Conservation (phyloP, 2,329 filamentous ascomycete genomes). For the Diaporthe ilicicola region DNA sequence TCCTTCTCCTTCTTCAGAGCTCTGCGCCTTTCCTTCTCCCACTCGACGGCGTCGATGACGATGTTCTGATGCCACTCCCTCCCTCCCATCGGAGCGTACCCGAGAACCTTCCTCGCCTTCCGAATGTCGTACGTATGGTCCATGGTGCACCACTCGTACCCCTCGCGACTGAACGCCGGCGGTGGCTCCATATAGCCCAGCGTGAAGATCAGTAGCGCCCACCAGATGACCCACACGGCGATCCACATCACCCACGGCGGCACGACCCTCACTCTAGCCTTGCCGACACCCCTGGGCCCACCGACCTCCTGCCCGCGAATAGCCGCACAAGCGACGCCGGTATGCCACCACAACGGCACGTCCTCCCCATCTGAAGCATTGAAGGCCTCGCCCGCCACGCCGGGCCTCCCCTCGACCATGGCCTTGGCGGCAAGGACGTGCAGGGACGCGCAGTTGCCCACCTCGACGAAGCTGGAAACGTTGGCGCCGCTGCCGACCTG, state of each 20-base stretch:
- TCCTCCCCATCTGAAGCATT: slow-evolving; percentile 46
- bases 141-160: slow-evolving; percentile 37
- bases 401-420: slow-evolving; percentile 34
- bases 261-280: slow-evolving; percentile 31
- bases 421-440: slow-evolving; percentile 43
- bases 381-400: slow-evolving; percentile 46
- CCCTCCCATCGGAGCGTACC: slow-evolving; percentile 33
- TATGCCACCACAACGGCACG: slow-evolving; percentile 44
- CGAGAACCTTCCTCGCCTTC: slow-evolving; percentile 34
- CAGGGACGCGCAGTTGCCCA: slow-evolving; percentile 38
- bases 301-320: slow-evolving; percentile 19
- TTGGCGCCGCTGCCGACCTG: slow-evolving; percentile 39
- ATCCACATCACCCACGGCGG: slow-evolving; percentile 40
- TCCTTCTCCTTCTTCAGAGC: not conserved
- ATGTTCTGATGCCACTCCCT: slow-evolving; percentile 32
- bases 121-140: slow-evolving; percentile 35
- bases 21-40: slow-evolving; percentile 25
- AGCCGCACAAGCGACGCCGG: slow-evolving; percentile 37
- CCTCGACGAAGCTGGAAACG: slow-evolving; percentile 41
- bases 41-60: slow-evolving; percentile 32
- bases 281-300: not conserved
- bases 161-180: slow-evolving; percentile 35
- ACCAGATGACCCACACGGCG: slow-evolving; percentile 33
- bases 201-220: slow-evolving; percentile 39
- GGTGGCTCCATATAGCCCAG: slow-evolving; percentile 39